Evolutionary conservation across 495 filamentous ascomycete species (phyloP).

Genomic region (Trichoderma orchidacearum): DNA sequence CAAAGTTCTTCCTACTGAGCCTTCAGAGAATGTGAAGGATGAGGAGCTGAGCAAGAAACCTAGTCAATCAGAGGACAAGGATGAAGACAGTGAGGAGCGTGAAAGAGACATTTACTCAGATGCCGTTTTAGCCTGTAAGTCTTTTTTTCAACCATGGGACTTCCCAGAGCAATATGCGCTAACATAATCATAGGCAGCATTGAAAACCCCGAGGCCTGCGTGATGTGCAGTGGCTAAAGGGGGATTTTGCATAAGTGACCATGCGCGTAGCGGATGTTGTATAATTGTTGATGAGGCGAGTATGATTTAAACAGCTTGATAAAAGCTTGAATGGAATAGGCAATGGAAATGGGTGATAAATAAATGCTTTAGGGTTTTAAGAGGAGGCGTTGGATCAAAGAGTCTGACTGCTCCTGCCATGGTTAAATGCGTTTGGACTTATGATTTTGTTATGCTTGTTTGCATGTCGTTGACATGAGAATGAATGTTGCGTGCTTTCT

Average conservation of each 20-base stretch:
- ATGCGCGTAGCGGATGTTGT: no score
- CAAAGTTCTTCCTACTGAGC: conserved; percentile 58
- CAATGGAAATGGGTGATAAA: not conserved
- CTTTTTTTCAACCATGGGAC: not conserved
- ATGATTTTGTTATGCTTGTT: not conserved
- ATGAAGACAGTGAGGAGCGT: conserved; percentile 49
- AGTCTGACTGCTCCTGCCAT: not conserved
- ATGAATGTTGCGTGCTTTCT: not conserved
- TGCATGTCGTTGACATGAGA: not conserved
- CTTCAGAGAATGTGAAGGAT: conserved; percentile 36
- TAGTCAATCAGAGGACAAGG: conserved; percentile 37
- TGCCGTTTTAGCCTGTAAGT: conserved; percentile 73
- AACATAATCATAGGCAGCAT: conserved; percentile 47
- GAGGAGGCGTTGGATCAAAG: not conserved
- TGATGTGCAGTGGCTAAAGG: conserved; percentile 78
- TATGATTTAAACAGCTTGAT: not conserved
- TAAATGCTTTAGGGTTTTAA: not conserved
- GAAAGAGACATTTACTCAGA: conserved; percentile 90
- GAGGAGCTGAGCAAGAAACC: conserved; percentile 46
- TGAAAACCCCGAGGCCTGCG: conserved; percentile 76
- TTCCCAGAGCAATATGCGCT: not conserved
- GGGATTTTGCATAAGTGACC: not conserved
- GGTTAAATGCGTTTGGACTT: not conserved
- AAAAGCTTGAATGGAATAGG: not conserved
- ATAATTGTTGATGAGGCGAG: not conserved